Conservation (phyloP, 2,329 filamentous ascomycete genomes). For the Penicillium griseofulvum region DNA sequence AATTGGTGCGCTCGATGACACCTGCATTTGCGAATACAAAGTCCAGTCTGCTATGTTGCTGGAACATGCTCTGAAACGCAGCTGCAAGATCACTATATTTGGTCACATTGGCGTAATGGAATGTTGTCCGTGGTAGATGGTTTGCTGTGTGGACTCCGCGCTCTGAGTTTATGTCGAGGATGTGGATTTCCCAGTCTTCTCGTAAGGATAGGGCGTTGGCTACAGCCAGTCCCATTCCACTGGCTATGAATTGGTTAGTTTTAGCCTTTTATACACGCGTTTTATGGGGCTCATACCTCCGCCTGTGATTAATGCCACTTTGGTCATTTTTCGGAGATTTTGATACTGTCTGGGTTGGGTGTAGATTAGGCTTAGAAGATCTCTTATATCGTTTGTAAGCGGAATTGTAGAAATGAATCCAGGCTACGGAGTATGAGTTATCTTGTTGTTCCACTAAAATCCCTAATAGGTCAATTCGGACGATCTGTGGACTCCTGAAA, state of each 20-base stretch:
- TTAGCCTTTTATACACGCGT: background rate
- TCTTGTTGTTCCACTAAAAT: background rate
- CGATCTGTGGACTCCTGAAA: background rate
- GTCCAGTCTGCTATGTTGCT: slow-evolving; percentile 39
- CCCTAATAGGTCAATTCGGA: background rate
- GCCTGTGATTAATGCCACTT: slow-evolving; percentile 19
- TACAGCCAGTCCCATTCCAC: slow-evolving; percentile 47
- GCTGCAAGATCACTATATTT: slow-evolving; percentile 35
- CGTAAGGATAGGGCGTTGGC: slow-evolving; percentile 40
- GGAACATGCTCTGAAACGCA: slow-evolving; percentile 41
- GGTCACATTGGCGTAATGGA: slow-evolving; percentile 35
- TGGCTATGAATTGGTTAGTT: slow-evolving; percentile 27
- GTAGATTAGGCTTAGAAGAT: background rate
- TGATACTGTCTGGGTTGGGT: background rate
- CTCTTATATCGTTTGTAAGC: background rate
- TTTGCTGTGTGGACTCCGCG: slow-evolving; percentile 31
- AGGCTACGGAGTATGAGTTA: background rate
- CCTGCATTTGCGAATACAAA: slow-evolving; percentile 53
- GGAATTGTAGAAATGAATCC: background rate
- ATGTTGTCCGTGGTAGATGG: slow-evolving; percentile 33
- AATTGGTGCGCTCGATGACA: slow-evolving; percentile 44
- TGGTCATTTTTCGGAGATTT: slow-evolving; percentile 1
- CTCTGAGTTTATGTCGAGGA: slow-evolving; percentile 43
- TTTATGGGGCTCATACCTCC: slow-evolving; percentile 11
- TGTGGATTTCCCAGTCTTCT: slow-evolving; percentile 42